Base-by-base conservation (phyloP, 345 rosid species). In the Arabidopsis suecica region DNA sequence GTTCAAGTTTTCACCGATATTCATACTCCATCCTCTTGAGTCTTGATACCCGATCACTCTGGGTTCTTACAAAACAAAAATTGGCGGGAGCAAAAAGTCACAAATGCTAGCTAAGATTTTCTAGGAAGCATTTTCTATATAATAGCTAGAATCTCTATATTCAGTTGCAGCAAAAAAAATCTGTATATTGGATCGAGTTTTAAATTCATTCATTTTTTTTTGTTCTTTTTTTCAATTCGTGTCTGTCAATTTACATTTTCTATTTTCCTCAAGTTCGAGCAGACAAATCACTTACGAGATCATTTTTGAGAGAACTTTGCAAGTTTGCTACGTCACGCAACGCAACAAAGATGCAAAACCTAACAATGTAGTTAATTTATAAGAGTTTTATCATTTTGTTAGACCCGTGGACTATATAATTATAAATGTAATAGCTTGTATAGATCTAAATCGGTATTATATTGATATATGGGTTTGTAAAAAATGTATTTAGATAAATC, bases 291-390 rank as follows among this genome's bases (percentile, higher is more conserved):
- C 55, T 64, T 45, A 11, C 10, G 42, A 65, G 10, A 48, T 50
- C 23, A 40, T 55, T 8, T 6, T 2, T 1, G 16, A 38, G 42
- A 51, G 44, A 58, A 33, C 23, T 33, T 56, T 55, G 32, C 22
- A 25, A 41, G 12, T 30, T 72, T 61, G 53, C 53, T 33, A 28
- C 14, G 7, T 5, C 42, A 49, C 51, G 13, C 59, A n/a, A 49
- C 51, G 13, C 59, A n/a, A 48, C 30, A 48, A 60, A 60, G 28
- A 61, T 30, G 48, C 30, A 70, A 59, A 48, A 59, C 25, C 58
- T 33, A 22, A 45, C 45, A 69, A 20, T 33, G 45, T 20, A 70
- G 25, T 45, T 20, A 57, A 5, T 7, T 57, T 57, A 45, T 66
- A 33, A 45, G 34, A 47, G 25, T 34, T 23, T 45, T 45, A 47